Conservation (phyloP, 2,329 filamentous ascomycete species). For the Taxawa tesnikishii region DNA sequence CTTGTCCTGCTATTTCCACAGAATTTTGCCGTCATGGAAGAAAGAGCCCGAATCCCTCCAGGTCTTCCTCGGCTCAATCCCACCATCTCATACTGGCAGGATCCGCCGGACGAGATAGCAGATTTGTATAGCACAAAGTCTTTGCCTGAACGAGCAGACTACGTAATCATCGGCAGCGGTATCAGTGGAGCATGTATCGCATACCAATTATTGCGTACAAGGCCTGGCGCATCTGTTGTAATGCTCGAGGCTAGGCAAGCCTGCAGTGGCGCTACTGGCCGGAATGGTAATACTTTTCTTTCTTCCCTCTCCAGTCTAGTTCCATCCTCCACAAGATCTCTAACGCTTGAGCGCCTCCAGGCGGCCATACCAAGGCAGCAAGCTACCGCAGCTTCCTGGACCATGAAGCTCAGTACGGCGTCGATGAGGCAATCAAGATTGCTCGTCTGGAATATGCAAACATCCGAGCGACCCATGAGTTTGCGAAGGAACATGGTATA, state of each 20-base stretch:
- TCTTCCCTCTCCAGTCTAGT: no score
- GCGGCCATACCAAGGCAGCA: constrained; percentile 38
- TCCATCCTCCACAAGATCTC: no score
- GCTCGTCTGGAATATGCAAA: constrained; percentile 27
- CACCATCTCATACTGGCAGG: constrained; percentile 29
- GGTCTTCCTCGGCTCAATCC: constrained; percentile 20
- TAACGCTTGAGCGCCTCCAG: no score
- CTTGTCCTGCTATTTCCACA: no score
- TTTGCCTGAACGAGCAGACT: constrained; percentile 17
- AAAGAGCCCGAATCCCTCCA: constrained; percentile 8
- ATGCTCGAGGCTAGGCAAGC: constrained; percentile 27
- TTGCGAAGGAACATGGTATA: constrained; percentile 37
- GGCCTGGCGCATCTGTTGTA: constrained; percentile 13
- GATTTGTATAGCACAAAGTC: constrained; percentile 15
- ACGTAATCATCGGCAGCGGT: constrained; percentile 26
- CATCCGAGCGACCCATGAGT: constrained; percentile 42
- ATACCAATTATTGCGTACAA: constrained; percentile 19
- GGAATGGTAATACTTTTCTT: constrained; percentile 19
- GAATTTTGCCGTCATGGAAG: constrained; percentile 1
- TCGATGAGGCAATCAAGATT: constrained; percentile 34
- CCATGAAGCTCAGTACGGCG: constrained; percentile 33
- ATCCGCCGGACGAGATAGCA: constrained; percentile 23
- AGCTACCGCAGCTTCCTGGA: constrained; percentile 39
- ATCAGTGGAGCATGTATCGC: constrained; percentile 27
- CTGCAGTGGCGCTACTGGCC: constrained; percentile 28